phyloP scores from a whole-genome alignment of 371 early-diverging fungal genomes.

The Apophysomyces elegans region DNA sequence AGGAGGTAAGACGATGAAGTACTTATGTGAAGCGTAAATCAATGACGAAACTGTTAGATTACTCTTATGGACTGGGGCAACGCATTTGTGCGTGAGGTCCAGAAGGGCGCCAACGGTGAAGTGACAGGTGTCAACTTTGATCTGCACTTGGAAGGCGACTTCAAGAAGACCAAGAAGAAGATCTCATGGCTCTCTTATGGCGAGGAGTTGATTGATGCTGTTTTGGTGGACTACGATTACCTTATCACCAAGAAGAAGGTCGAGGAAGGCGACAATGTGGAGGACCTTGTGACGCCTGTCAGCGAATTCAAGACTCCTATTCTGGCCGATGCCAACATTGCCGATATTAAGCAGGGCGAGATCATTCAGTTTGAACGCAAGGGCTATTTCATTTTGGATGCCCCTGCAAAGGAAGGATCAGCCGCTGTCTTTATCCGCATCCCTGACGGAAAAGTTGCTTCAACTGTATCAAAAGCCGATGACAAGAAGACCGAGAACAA shows the following conservation, averaged over 20 bases:
- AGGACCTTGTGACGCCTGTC: conserved; percentile 86
- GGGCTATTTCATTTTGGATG: conserved; percentile 96
- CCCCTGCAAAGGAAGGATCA: conserved; percentile 53
- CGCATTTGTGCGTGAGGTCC: conserved; percentile 80
- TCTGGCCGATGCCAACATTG: conserved; percentile 77
- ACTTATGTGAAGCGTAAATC: too few species aligned
- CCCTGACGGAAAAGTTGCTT: conserved; percentile 92
- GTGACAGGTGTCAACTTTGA: conserved; percentile 62
- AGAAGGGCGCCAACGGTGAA: conserved; percentile 56
- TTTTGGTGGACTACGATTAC: conserved; percentile 92
- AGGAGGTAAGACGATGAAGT: conserved; percentile 68
- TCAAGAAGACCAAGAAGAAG: conserved; percentile 99
- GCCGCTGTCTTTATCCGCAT: conserved; percentile 82
- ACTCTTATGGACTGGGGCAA: conserved; percentile 99
- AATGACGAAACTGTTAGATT: conserved; percentile 40
- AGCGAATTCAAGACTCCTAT: conserved; percentile 80
- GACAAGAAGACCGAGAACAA: conserved; percentile 16
- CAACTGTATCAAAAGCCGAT: conserved; percentile 78
- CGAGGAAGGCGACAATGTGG: conserved; percentile 91
- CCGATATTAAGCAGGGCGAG: conserved; percentile 67
- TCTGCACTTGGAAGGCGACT: conserved; percentile 95
- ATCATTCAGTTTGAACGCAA: conserved; percentile 99
- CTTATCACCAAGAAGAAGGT: conserved; percentile 98
- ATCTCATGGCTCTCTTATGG: conserved; percentile 94
- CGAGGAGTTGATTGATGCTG: conserved; percentile 62